Base-by-base conservation (phyloP, 768 basidiomycete species). In the Mycena kentingensis region DNA sequence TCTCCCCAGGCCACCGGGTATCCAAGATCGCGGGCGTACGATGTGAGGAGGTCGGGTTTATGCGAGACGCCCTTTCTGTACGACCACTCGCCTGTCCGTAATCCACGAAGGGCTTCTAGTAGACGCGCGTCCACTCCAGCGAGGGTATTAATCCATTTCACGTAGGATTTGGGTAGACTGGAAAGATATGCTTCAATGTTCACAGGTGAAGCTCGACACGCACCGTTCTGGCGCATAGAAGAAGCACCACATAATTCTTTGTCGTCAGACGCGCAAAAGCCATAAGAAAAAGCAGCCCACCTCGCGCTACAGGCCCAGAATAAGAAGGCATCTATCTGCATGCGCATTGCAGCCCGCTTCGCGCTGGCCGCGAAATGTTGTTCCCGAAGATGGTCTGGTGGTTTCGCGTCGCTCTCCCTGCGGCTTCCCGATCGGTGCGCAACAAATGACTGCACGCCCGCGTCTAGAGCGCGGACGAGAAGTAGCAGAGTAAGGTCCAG, bases 181-280 rank as follows among this genome's bases (percentile, higher is more conserved):
- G 15, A 29, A 53, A 39, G 19, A 49, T 46, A 24, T 49, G 27
- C 1, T 21, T 19, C 12, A 65, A 15, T 39, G 43, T 21, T 8
- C 42, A 13, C 19, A 24, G 45, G 19, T 25, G 26, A 8, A 27
- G 16, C 18, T 31, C 29, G 19, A 25, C 15, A 57, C 61, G 43
- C 63, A 89, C 87, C 85, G 81, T 56, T 80, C 73, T 4, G 89
- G 88, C 62, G 85, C 75, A 60, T 92, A 91, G 65, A 89, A 85
- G 67, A 88, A 92, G 60, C 89, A 90, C 90, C 90, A 91, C 88
- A 91, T 90, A 48, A 91, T 90, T 62, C 90, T 91, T 19, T 24
- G 31, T 34, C 48, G 41, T 25, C 49, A 36, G 12, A 47, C 34
- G 29, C 36, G n/a, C 44, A 51, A 22, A 41, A 11, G 13, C 43